These are phyloP conservation scores for Porcisia deanei DNA, from an alignment of 208 protist species.

Conservation along the genomic window DNA sequence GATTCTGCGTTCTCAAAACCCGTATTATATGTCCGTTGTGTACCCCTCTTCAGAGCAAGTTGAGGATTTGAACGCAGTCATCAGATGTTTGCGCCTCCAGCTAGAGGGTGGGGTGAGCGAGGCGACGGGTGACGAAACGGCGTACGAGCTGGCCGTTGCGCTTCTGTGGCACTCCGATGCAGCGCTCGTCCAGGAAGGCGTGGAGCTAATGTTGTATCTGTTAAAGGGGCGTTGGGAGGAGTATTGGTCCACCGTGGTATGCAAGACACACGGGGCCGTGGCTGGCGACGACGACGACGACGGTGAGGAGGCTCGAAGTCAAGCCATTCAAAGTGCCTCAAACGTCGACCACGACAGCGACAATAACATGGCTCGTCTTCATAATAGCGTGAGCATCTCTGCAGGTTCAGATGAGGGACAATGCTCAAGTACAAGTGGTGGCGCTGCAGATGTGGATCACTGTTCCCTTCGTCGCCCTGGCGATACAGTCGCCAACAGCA, in stretches of 20 bases:
- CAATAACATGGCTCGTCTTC: not conserved
- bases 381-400: not conserved
- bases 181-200: slow-evolving; percentile 60
- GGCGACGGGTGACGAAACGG: slow-evolving; percentile 20
- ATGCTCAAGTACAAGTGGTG: not conserved
- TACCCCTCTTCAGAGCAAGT: slow-evolving; percentile 56
- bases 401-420: not conserved
- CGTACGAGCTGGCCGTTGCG: slow-evolving; percentile 63
- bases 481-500: too few species aligned
- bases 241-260: slow-evolving; percentile 38
- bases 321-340: not conserved
- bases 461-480: not conserved
- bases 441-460: not conserved
- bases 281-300: slow-evolving; percentile 1
- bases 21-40: slow-evolving; percentile 43
- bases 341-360: not conserved
- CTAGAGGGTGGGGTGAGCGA: slow-evolving; percentile 37
- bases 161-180: slow-evolving; percentile 64
- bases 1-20: slow-evolving; percentile 28
- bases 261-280: not conserved
- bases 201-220: slow-evolving; percentile 71
- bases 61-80: slow-evolving; percentile 44
- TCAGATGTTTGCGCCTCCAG: slow-evolving; percentile 37
- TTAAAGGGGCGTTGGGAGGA: slow-evolving; percentile 49
- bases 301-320: not conserved